phyloP scores from a whole-genome alignment of 2,329 filamentous ascomycete genomes.

The Ilyonectria robusta region DNA sequence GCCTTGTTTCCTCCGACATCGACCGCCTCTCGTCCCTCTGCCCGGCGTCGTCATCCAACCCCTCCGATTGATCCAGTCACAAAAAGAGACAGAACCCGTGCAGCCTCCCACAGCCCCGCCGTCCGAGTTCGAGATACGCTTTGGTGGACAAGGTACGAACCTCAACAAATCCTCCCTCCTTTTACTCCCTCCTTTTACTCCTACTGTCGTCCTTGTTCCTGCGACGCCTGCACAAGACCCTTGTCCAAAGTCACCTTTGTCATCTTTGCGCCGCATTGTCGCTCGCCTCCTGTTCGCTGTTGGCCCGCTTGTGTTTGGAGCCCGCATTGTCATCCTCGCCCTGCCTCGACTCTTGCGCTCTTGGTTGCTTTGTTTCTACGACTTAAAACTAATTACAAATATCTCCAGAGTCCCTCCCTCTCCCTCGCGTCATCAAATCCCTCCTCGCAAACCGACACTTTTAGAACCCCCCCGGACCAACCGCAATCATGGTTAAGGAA shows the following conservation, averaged over 20 bases:
- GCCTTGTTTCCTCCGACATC: background rate
- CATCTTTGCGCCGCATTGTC: constrained; percentile 14
- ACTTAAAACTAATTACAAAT: constrained; percentile 42
- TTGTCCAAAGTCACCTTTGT: too few species aligned
- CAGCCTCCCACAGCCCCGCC: constrained; percentile 47
- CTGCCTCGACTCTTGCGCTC: constrained; percentile 1
- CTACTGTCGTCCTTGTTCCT: background rate
- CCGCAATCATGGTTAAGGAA: constrained; percentile 80
- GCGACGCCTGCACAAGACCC: background rate
- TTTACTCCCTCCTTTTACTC: background rate
- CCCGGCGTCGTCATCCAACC: constrained; percentile 40
- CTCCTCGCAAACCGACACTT: constrained; percentile 24
- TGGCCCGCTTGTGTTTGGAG: constrained; percentile 7
- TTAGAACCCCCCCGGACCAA: constrained; percentile 20
- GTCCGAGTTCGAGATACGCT: constrained; percentile 45
- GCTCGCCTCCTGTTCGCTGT: background rate
- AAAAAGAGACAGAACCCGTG: constrained; percentile 41
- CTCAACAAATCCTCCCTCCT: constrained; percentile 12
- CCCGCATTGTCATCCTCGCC: constrained; percentile 10
- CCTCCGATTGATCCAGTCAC: constrained; percentile 37
- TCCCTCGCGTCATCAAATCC: constrained; percentile 19
- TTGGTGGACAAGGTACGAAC: constrained; percentile 46
- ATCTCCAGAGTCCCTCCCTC: constrained; percentile 34
- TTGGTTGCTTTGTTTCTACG: background rate
- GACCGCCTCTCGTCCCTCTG: constrained; percentile 2